Conservation (phyloP, 2,329 filamentous ascomycete genomes). For the Epichloe elymi region DNA sequence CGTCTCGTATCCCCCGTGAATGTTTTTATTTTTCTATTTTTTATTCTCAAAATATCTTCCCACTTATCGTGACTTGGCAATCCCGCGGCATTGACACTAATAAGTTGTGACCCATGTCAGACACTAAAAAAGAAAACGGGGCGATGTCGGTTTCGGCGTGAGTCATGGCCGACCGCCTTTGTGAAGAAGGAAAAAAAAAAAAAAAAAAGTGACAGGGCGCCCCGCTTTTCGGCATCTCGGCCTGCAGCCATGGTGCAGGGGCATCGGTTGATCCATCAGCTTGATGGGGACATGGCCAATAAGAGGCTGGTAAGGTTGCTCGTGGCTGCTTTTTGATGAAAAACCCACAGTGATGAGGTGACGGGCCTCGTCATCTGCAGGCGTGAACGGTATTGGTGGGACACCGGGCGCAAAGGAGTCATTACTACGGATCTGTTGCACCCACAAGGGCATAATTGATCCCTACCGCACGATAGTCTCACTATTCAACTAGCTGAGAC, state of each 20-base stretch:
- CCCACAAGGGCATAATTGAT: too few relatives aligned
- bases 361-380: too few relatives aligned
- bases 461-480: too few relatives aligned
- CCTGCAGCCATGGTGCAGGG: not conserved
- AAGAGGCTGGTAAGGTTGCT: not conserved
- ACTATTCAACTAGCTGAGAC: too few relatives aligned
- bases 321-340: not conserved
- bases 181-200: not conserved
- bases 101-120: too few relatives aligned
- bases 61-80: conserved; percentile 1
- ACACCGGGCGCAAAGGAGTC: too few relatives aligned
- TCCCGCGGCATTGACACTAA: not conserved
- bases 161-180: conserved; percentile 1
- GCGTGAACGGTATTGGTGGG: too few relatives aligned
- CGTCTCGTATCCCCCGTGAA: not conserved
- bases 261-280: not conserved
- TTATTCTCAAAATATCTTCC: not conserved
- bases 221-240: conserved; percentile 8
- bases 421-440: too few relatives aligned
- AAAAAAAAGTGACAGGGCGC: conserved; percentile 5
- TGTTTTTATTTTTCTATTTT: not conserved
- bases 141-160: conserved; percentile 1
- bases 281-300: not conserved
- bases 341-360: too few relatives aligned
- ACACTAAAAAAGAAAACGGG: not conserved